Evolutionary conservation across 129 eudicot species (phyloP).

Genomic region (Pulicaria dysenterica): DNA sequence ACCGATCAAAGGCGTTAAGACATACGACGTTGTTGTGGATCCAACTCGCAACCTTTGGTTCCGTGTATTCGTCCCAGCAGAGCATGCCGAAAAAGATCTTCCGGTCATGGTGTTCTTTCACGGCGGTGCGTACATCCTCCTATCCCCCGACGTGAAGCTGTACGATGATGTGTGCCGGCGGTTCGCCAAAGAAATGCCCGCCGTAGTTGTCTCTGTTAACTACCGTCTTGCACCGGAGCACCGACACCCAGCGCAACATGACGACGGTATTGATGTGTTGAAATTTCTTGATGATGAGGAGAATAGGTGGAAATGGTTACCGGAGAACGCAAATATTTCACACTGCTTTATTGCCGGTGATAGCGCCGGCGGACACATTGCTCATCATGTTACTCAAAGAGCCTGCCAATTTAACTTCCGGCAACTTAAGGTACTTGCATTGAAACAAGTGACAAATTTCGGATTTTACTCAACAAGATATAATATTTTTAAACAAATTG

Average conservation of each 20-base stretch:
- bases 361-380: conserved; percentile 48
- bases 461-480: no score
- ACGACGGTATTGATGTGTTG: conserved; percentile 42
- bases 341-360: conserved; percentile 43
- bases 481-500: no score
- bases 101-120: conserved; percentile 40
- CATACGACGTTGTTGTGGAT: conserved; percentile 33
- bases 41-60: conserved; percentile 35
- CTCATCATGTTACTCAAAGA: conserved; percentile 41
- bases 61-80: conserved; percentile 24
- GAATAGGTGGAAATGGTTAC: conserved; percentile 17
- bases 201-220: conserved; percentile 26
- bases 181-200: conserved; percentile 15
- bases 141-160: conserved; percentile 8
- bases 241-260: conserved; percentile 35
- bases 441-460: no score
- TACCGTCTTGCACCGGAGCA: conserved; percentile 44
- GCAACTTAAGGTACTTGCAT: conserved; percentile 27
- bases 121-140: conserved; percentile 38
- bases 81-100: conserved; percentile 5
- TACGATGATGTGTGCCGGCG: conserved; percentile 37
- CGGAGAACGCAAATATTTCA: conserved; percentile 35
- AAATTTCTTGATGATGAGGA: conserved; percentile 35
- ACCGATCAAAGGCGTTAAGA: conserved; percentile 25
- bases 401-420: conserved; percentile 31